Evolutionary conservation across 2,329 filamentous ascomycete genomes (phyloP).

Genomic region (Alternaria angustiovoidea): DNA sequence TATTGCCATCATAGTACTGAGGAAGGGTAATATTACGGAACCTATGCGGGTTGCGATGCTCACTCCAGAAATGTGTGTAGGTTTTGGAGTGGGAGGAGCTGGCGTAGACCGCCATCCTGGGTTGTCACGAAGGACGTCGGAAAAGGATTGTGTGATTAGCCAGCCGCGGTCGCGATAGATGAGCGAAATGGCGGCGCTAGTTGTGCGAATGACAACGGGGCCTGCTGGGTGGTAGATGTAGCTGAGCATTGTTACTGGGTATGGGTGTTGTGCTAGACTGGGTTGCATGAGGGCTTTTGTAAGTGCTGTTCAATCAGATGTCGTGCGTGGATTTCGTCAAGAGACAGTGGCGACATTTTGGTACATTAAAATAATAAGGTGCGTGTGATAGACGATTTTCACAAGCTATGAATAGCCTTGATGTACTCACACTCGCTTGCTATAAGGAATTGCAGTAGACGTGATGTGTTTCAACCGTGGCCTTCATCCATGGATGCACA

Average conservation of each 20-base stretch:
- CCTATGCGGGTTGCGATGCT: neutral
- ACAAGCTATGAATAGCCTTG: neutral
- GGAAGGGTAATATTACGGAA: neutral
- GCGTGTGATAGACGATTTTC: neutral
- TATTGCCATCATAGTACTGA: neutral
- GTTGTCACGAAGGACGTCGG: neutral
- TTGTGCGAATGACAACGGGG: slow-evolving; percentile 10
- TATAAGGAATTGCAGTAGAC: neutral
- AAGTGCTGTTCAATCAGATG: neutral
- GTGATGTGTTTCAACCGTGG: neutral
- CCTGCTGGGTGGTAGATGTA: slow-evolving; percentile 15
- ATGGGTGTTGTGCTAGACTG: neutral
- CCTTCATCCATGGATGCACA: neutral
- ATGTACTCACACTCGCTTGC: neutral
- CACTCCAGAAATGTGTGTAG: neutral
- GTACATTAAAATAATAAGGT: too few relatives aligned
- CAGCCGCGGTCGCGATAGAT: slow-evolving; percentile 8
- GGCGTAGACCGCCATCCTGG: slow-evolving; percentile 4
- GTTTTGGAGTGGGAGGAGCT: neutral
- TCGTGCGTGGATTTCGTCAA: neutral
- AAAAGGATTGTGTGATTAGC: slow-evolving; percentile 9
- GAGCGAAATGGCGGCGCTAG: slow-evolving; percentile 5
- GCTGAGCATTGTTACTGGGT: slow-evolving; percentile 10
- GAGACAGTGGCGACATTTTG: neutral
- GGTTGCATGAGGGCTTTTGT: neutral